Evolutionary conservation across 306 rosid species (phyloP).

Genomic region (Quercus alba): DNA sequence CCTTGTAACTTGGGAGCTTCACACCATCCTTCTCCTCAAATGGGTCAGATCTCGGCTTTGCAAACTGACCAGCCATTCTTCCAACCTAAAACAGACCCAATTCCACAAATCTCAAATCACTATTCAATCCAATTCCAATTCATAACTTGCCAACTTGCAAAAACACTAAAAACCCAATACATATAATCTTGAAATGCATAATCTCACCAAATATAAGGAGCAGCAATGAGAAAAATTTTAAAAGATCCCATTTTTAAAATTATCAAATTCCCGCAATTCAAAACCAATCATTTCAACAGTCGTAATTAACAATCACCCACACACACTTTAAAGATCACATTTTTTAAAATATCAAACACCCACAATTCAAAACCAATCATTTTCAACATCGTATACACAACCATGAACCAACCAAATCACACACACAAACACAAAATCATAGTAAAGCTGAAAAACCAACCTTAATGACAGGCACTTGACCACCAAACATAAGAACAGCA

Average conservation of each 20-base stretch:
- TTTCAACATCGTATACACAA: too few relatives aligned
- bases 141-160: too few relatives aligned
- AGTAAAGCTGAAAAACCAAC: constrained; percentile 14
- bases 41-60: constrained; percentile 58
- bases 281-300: neutral
- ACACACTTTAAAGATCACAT: neutral
- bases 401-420: neutral
- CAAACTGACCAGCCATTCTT: constrained; percentile 83
- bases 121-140: neutral
- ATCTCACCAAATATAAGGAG: neutral
- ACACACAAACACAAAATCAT: neutral
- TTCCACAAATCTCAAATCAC: neutral
- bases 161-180: neutral
- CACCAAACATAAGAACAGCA: constrained; percentile 77
- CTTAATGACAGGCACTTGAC: constrained; percentile 68
- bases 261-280: neutral
- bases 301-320: neutral
- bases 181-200: neutral
- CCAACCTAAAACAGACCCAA: constrained; percentile 49
- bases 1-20: constrained; percentile 60
- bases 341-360: too few relatives aligned
- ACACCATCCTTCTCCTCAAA: constrained; percentile 57
- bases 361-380: too few relatives aligned
- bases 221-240: neutral
- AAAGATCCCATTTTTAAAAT: neutral